A percentile compares a stretch with the other conserved stretches of the same genome.
These are phyloP conservation scores for Euphorbia pulcherrima DNA, from an alignment of 345 rosid genomes.

Conservation along the genomic window DNA sequence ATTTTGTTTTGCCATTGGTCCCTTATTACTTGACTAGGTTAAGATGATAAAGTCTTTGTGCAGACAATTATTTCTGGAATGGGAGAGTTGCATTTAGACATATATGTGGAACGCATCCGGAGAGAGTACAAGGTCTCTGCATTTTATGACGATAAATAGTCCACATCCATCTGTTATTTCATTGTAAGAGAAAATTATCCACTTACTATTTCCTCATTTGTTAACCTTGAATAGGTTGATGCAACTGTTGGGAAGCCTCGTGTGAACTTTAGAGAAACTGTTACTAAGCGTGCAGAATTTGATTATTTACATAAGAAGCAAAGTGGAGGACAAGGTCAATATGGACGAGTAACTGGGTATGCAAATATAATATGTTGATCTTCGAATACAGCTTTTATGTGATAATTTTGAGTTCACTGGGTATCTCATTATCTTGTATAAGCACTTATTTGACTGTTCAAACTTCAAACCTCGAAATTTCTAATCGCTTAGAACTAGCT, in stretches of 20 bases:
- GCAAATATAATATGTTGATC: constrained; percentile 17
- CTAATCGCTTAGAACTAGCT: neutral
- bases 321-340: constrained; percentile 98
- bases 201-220: neutral
- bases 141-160: constrained; percentile 9
- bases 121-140: constrained; percentile 81
- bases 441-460: neutral
- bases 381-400: neutral
- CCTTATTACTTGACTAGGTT: neutral
- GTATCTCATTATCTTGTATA: neutral
- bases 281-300: constrained; percentile 80
- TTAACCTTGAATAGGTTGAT: constrained; percentile 57
- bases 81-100: constrained; percentile 97
- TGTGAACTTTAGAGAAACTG: constrained; percentile 93
- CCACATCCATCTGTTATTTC: neutral
- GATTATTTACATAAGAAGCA: constrained; percentile 99
- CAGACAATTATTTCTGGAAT: constrained; percentile 99
- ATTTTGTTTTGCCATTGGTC: constrained; percentile 3
- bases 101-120: constrained; percentile 90
- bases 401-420: neutral
- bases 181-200: neutral
- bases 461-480: neutral
- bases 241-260: constrained; percentile 98
- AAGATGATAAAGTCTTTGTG: constrained; percentile 13
- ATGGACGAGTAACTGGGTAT: constrained; percentile 89